These are phyloP conservation scores for Tuber melanosporum DNA, from an alignment of 495 filamentous ascomycete genomes.

Conservation along the genomic window DNA sequence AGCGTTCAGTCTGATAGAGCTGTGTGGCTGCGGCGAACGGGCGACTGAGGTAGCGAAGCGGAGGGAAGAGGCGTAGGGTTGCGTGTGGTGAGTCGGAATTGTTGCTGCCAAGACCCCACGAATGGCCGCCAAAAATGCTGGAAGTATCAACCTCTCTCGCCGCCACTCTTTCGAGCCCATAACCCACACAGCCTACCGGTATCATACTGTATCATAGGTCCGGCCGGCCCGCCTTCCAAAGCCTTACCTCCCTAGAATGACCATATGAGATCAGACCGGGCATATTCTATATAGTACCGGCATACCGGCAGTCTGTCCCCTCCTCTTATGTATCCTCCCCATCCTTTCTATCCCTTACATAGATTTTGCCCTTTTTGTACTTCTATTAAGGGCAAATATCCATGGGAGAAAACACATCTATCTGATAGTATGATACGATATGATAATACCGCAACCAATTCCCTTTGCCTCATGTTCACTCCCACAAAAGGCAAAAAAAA, in stretches of 20 bases:
- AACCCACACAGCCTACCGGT: background rate
- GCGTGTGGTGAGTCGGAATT: background rate
- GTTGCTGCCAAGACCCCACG: slow-evolving; percentile 4
- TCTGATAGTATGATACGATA: slow-evolving; percentile 2
- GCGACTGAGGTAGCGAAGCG: background rate
- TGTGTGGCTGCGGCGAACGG: background rate
- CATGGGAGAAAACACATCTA: background rate
- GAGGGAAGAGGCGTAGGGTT: slow-evolving; percentile 5
- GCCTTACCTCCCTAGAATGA: background rate
- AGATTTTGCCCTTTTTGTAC: background rate
- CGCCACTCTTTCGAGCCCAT: background rate
- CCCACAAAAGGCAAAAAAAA: background rate
- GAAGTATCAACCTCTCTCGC: background rate
- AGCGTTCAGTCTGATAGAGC: background rate
- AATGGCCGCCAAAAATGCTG: background rate
- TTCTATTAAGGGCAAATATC: slow-evolving; percentile 2
- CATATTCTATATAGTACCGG: background rate
- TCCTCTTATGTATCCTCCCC: background rate
- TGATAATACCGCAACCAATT: background rate
- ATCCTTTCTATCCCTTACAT: background rate
- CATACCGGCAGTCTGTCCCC: background rate
- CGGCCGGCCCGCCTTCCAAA: background rate
- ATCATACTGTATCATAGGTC: background rate
- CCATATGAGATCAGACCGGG: background rate
- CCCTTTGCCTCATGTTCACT: background rate